phyloP scores from a whole-genome alignment of 805 yeast genomes.

The Candida stauntonica region DNA sequence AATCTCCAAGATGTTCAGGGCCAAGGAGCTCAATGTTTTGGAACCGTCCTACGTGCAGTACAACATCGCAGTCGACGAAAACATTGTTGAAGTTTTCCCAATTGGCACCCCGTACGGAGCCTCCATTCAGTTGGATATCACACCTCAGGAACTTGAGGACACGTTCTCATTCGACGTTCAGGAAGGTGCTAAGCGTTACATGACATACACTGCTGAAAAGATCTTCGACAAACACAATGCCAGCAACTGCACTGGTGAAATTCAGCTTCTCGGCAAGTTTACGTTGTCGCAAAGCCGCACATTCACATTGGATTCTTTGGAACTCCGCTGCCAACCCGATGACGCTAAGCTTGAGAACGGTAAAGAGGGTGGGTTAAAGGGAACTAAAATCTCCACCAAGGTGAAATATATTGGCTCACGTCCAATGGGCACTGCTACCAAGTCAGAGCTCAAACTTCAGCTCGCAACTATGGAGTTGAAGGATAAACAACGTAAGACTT shows the following conservation, averaged over 20 bases:
- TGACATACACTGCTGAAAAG: constrained; percentile 21
- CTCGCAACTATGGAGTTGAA: constrained; percentile 47
- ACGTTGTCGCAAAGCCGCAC: constrained; percentile 45
- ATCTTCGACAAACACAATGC: constrained; percentile 28
- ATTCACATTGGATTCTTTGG: constrained; percentile 41
- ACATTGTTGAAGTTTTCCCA: constrained; percentile 38
- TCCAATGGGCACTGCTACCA: constrained; percentile 46
- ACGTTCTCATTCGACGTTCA: constrained; percentile 33
- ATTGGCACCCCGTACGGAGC: constrained; percentile 39
- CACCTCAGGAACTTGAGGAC: constrained; percentile 29
- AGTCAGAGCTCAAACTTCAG: constrained; percentile 41
- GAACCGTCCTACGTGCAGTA: constrained; percentile 54
- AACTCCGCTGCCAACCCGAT: constrained; percentile 43
- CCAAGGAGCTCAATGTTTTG: constrained; percentile 53
- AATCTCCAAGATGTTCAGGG: constrained; percentile 62
- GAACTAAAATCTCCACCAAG: constrained; percentile 25
- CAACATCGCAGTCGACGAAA: constrained; percentile 32
- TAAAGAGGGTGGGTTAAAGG: too few species aligned
- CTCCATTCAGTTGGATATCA: constrained; percentile 34
- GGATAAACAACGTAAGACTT: constrained; percentile 50
- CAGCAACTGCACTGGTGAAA: constrained; percentile 36
- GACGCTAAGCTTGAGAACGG: constrained; percentile 16
- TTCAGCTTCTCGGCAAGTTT: constrained; percentile 39
- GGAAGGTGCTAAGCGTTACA: constrained; percentile 27
- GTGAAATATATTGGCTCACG: constrained; percentile 37